Conservation (phyloP, 768 basidiomycete species). For the Glaciozyma martinii region DNA sequence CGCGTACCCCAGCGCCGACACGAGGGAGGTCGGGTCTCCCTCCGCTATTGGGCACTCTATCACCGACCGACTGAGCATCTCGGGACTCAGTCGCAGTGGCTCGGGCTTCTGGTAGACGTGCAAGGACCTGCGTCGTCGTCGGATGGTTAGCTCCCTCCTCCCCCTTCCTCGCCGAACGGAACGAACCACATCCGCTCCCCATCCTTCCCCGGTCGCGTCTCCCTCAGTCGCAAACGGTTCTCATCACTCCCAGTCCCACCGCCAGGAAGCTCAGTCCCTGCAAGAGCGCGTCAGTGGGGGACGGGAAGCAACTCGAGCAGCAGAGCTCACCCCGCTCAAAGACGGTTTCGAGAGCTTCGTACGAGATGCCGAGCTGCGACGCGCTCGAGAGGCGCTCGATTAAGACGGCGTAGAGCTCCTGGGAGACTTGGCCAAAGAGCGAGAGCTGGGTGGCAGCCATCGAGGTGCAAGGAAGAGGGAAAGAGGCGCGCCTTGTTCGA, state of each 20-base stretch:
- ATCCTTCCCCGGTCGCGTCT: not conserved
- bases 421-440: not conserved
- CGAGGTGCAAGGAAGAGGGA: not conserved
- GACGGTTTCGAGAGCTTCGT: not conserved
- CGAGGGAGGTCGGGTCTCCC: not conserved
- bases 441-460: constrained; percentile 2
- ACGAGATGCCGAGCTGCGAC: not conserved
- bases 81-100: not conserved
- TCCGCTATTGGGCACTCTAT: not conserved
- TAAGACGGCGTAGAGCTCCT: not conserved
- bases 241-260: not conserved
- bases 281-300: not conserved
- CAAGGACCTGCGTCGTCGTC: not conserved
- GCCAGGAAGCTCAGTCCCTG: not conserved
- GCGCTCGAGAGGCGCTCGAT: not conserved
- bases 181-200: not conserved
- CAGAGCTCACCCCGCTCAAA: not conserved
- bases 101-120: not conserved
- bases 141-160: not conserved
- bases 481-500: no score
- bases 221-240: not conserved
- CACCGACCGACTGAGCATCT: not conserved
- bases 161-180: not conserved
- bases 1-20: not conserved
- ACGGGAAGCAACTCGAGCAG: not conserved